These are phyloP conservation scores for Coniella lustricola DNA, from an alignment of 2,329 filamentous ascomycete species.

Conservation along the genomic window DNA sequence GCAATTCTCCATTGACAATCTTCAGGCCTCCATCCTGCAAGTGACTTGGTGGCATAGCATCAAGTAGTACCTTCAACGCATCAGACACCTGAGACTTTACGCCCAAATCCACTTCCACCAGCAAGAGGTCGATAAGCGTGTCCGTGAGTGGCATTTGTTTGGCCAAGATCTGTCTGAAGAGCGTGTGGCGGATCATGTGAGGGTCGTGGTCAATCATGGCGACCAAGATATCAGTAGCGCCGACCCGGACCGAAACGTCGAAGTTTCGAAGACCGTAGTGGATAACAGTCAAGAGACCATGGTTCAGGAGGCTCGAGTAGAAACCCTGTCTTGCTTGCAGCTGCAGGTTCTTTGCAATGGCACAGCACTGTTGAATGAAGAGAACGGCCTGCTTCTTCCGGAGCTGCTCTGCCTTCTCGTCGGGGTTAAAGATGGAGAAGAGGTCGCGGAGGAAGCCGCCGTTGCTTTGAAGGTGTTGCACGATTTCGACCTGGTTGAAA, in stretches of 20 bases:
- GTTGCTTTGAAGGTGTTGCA: constrained; percentile 87
- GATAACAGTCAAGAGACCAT: constrained; percentile 83
- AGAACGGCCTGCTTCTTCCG: constrained; percentile 90
- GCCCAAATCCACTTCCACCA: constrained; percentile 86
- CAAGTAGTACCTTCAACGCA: constrained; percentile 86
- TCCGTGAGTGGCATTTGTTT: constrained; percentile 82
- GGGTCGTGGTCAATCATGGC: constrained; percentile 95
- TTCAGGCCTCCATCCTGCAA: constrained; percentile 54
- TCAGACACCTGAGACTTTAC: constrained; percentile 95
- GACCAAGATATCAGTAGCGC: constrained; percentile 87
- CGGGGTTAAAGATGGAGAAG: constrained; percentile 74
- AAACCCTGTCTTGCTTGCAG: constrained; percentile 71
- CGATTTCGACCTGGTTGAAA: constrained; percentile 97
- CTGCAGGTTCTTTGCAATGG: constrained; percentile 90
- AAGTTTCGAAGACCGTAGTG: constrained; percentile 82
- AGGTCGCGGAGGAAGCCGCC: constrained; percentile 71
- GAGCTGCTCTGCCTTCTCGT: constrained; percentile 47
- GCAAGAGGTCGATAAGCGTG: constrained; percentile 81
- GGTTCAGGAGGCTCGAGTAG: constrained; percentile 82
- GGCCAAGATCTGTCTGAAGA: constrained; percentile 86
- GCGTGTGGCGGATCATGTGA: constrained; percentile 85
- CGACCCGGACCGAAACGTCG: constrained; percentile 79
- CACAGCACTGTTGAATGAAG: constrained; percentile 94
- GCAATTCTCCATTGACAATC: constrained; percentile 57
- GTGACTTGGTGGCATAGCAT: constrained; percentile 50